Evolutionary conservation across 768 basidiomycete species (phyloP).

Genomic region (Xerocomellus intermedius): DNA sequence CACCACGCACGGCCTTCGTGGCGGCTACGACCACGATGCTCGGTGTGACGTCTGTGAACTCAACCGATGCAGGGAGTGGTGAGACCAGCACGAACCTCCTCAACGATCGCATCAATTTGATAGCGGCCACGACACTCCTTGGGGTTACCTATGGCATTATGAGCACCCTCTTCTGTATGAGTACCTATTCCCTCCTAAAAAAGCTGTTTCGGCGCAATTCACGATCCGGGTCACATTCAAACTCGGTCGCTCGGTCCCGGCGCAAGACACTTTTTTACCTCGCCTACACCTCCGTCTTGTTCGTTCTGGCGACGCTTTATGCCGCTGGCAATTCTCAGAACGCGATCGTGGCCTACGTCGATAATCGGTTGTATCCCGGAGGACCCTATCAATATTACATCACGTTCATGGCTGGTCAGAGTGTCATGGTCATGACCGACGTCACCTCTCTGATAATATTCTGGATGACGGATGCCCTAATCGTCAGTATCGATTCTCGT

Average conservation of each 20-base stretch:
- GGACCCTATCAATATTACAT: conserved; percentile 27
- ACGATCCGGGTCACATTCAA: conserved; percentile 7
- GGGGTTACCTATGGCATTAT: conserved; percentile 25
- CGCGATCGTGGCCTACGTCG: conserved; percentile 29
- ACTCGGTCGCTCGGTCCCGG: conserved; percentile 1
- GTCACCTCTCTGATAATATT: conserved; percentile 24
- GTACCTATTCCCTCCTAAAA: conserved; percentile 18
- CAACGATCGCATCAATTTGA: conserved; percentile 25
- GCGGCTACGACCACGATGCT: conserved; percentile 2
- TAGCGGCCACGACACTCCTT: conserved; percentile 24
- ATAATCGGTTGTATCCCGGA: conserved; percentile 28
- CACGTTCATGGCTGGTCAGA: conserved; percentile 25
- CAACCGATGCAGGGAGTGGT: background rate
- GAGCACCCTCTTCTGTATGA: conserved; percentile 19
- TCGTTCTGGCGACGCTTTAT: conserved; percentile 28
- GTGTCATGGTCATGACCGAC: conserved; percentile 24
- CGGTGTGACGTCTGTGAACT: conserved; percentile 10
- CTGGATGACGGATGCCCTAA: conserved; percentile 31
- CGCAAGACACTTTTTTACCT: conserved; percentile 28
- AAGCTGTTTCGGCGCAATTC: conserved; percentile 11
- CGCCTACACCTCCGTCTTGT: conserved; percentile 26
- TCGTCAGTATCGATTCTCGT: conserved; percentile 17
- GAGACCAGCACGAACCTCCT: conserved; percentile 10
- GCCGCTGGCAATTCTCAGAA: conserved; percentile 29
- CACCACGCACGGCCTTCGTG: conserved; percentile 5